A percentile compares a stretch with the other conserved stretches of the same genome.
These are phyloP conservation scores for Chaetomium globosum DNA, from an alignment of 2,329 filamentous ascomycete genomes.

Conservation along the genomic window DNA sequence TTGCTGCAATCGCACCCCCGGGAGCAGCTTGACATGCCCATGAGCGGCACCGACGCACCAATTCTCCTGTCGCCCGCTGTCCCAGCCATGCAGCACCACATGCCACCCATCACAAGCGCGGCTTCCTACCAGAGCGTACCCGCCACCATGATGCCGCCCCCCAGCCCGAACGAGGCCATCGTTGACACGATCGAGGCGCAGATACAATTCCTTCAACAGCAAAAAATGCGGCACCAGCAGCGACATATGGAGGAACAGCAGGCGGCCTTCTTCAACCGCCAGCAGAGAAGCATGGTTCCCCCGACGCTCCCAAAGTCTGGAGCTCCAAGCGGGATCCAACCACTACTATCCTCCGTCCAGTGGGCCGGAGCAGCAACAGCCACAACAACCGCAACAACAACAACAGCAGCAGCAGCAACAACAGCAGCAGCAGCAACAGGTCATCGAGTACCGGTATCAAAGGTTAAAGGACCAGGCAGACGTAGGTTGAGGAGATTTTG, in stretches of 20 bases:
- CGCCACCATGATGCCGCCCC: conserved; percentile 50
- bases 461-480: conserved; percentile 71
- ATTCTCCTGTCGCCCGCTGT: conserved; percentile 44
- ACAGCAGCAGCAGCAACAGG: conserved; percentile 56
- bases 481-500: conserved; percentile 46
- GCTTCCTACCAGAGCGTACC: conserved; percentile 51
- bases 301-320: conserved; percentile 80
- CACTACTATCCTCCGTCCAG: conserved; percentile 64
- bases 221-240: conserved; percentile 64
- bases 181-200: conserved; percentile 63
- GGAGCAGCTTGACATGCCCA: conserved; percentile 53
- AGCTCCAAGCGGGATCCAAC: conserved; percentile 65
- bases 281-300: conserved; percentile 65
- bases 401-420: conserved; percentile 62
- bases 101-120: conserved; percentile 53
- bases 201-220: conserved; percentile 66
- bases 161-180: conserved; percentile 55
- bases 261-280: conserved; percentile 56
- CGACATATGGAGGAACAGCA: conserved; percentile 61
- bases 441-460: conserved; percentile 68
- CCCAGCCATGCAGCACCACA: conserved; percentile 49
- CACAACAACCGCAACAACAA: conserved; percentile 53
- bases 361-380: conserved; percentile 53
- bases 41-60: conserved; percentile 50
- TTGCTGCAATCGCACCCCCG: conserved; percentile 47